These are phyloP conservation scores for Aspergillus egyptiacus DNA, from an alignment of 495 filamentous ascomycete species.

Conservation along the genomic window DNA sequence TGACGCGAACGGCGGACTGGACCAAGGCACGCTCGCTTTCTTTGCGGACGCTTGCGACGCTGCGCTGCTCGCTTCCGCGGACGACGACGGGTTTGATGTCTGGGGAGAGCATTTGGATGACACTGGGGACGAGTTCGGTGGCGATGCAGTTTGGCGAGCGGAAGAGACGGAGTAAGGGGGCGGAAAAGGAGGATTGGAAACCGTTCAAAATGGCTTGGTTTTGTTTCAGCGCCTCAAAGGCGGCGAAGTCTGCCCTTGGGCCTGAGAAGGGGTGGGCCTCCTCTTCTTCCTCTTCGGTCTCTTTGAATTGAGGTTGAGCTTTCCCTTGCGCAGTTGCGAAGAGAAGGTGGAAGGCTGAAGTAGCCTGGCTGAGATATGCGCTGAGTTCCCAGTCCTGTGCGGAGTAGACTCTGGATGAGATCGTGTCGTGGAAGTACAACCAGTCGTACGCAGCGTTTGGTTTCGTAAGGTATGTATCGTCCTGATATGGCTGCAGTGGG, in stretches of 20 bases:
- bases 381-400: constrained; percentile 84
- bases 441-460: constrained; percentile 84
- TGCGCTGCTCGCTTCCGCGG: constrained; percentile 58
- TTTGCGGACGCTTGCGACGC: constrained; percentile 77
- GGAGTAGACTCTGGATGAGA: constrained; percentile 66
- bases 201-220: constrained; percentile 51
- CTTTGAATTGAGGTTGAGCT: constrained; percentile 24
- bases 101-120: constrained; percentile 76
- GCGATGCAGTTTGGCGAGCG: constrained; percentile 67
- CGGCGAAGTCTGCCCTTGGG: constrained; percentile 69
- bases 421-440: constrained; percentile 85
- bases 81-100: constrained; percentile 91
- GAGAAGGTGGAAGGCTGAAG: constrained; percentile 85
- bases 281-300: constrained; percentile 47
- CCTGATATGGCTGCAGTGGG: constrained; percentile 80
- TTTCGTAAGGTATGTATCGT: constrained; percentile 85
- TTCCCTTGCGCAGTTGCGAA: constrained; percentile 57
- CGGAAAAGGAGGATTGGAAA: constrained; percentile 52
- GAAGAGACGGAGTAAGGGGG: constrained; percentile 64
- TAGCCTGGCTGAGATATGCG: constrained; percentile 76
- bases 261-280: constrained; percentile 69
- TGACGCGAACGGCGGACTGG: constrained; percentile 67
- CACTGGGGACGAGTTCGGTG: constrained; percentile 76
- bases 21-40: constrained; percentile 79
- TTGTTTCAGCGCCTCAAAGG: constrained; percentile 67